These are phyloP conservation scores for Tricholoma matsutake DNA, from an alignment of 768 basidiomycete species.

Conservation along the genomic window DNA sequence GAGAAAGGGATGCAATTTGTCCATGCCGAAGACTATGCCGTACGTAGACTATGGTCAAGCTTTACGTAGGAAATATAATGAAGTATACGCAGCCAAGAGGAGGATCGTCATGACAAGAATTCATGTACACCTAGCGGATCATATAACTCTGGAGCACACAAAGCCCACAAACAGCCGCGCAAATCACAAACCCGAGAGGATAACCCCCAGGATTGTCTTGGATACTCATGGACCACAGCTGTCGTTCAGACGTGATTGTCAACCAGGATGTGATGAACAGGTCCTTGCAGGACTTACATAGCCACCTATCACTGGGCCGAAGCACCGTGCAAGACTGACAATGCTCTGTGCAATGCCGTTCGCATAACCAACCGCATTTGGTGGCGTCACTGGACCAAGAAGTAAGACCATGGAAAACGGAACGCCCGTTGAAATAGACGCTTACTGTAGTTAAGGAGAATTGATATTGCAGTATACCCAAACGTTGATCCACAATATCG, in stretches of 20 bases:
- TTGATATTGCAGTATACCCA: conserved; percentile 86
- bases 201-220: conserved; percentile 67
- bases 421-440: neutral
- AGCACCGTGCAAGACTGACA: conserved; percentile 88
- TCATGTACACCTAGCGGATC: conserved; percentile 48
- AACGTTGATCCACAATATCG: conserved; percentile 89
- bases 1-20: neutral
- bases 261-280: conserved; percentile 11
- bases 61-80: neutral
- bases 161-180: conserved; percentile 56
- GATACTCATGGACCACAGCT: conserved; percentile 77
- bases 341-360: conserved; percentile 97
- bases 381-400: conserved; percentile 74
- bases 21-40: neutral
- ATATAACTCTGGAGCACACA: conserved; percentile 71
- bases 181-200: conserved; percentile 70
- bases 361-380: conserved; percentile 82
- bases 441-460: conserved; percentile 82
- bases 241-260: conserved; percentile 1
- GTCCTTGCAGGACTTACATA: conserved; percentile 48
- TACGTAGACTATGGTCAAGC: neutral
- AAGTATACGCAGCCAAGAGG: neutral
- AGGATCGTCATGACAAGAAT: neutral
- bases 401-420: conserved; percentile 2
- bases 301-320: conserved; percentile 84